Evolutionary conservation across 352 stramenopile genomes (phyloP), one percentile per base, ranked within the genome.

Genomic region (Sclerospora graminicola): DNA sequence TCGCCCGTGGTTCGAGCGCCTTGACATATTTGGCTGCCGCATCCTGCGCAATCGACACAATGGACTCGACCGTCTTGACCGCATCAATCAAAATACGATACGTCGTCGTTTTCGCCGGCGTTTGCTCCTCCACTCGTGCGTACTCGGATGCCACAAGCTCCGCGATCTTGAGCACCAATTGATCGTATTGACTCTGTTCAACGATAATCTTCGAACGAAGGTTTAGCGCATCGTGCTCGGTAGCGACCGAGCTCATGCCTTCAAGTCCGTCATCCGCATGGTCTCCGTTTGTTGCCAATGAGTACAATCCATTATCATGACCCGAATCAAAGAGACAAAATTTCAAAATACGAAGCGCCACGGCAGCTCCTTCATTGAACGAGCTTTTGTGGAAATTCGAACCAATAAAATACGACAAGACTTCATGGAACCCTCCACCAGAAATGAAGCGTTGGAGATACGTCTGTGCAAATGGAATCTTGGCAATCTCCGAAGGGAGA

Each of bases 291-390:
- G 51, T 41, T 15, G 51, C 58, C 19, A 40, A 45, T n/a, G 54
- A 77, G 26, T 73, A 73, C 34, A 61, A 47, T 10, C 46, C 45
- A n/a, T 79, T 66, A 34, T 63, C 68, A 36, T 75, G 63, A 5
- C 66, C 69, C 27, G 77, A 71, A 46, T 85, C 73, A 36, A 94
- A 89, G 36, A 89, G 52, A 33, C 78, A 89, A 44, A 83, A 89
- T 37, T 87, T 89, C 32, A 94, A 43, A 28, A 94, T 87, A 23
- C 80, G 71, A 34, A 94, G 57, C 29, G 80, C 77, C 2, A 92
- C 79, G 2, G 81, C 82, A 30, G 73, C 72, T 24, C 80, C 80
- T 75, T 94, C 80, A 49, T 92, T 89, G 31, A 87, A 89, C 2
- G 75, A 79, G 29, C 60, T 78, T 13, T 74, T 62, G 26, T 77